Evolutionary conservation across 1,284 basidiomycete species (phyloP), one percentile per base, ranked within the genome.

Genomic region (Ganoderma leucocontextum): DNA sequence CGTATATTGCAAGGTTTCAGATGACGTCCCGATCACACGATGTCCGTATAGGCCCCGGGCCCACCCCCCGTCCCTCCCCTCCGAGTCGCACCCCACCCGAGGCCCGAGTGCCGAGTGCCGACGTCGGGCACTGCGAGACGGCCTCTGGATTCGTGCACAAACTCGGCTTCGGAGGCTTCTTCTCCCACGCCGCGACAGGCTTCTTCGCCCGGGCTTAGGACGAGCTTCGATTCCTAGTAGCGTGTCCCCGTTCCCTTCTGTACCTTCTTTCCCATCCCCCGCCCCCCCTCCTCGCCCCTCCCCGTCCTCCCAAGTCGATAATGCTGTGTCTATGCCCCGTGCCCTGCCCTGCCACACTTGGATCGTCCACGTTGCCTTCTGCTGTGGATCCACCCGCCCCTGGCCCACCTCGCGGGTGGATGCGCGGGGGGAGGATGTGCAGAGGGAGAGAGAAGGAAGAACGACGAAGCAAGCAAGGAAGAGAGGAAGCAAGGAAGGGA

Each of bases 221-320:
- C 58, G 29, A 64, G 49, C 52, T 70, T 70, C 69, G 69, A 42
- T 65, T 65, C 58, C 66, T 63, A 60, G 69, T 61, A 68, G 61
- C 60, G 44, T 59, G 63, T 59, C 58, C 47, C 66, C 66, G 62
- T 36, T 15, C 53, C n/a, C 58, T 63, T 59, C 69, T 65, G 66
- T 66, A 60, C 53, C 67, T 65, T 65, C 64, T 63, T 58, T n/a
- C 35, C 55, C 35, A 22, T 38, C 55, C 35, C 35, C n/a, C 33
- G 33, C 33, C 29, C 25, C 9, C 22, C 47, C 2, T 49, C 47
- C 47, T 10, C 47, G 47, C 47, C 47, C 9, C 22, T 25, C n/a
- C n/a, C 47, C 47, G 47, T 49, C 47, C 4, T 49, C 47, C 47
- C 1, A 9, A 10, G 47, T 38, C 35, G 33, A 38, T 58, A n/a